Evolutionary conservation across 2,329 filamentous ascomycete genomes (phyloP).

Genomic region (Macrophomina pseudophaseolina): DNA sequence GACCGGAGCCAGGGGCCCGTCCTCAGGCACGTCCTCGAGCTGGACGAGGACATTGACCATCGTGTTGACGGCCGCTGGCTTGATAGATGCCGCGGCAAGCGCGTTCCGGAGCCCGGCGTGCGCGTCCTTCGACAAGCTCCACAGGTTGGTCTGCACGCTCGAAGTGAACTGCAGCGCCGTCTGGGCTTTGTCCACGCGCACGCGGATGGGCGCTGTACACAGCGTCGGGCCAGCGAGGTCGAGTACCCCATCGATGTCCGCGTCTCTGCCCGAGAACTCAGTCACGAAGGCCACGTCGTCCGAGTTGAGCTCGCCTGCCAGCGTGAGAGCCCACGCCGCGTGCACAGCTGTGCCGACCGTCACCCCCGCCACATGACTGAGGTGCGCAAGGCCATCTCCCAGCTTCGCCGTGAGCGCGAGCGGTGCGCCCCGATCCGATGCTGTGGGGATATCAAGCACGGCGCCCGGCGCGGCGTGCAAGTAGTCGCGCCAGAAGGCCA

Average conservation of each 20-base stretch:
- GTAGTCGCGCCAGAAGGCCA: background rate
- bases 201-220: background rate
- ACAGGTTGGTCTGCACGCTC: background rate
- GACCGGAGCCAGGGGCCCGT: background rate
- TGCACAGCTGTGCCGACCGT: slow-evolving; percentile 8
- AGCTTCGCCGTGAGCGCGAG: background rate
- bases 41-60: slow-evolving; percentile 22
- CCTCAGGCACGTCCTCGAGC: background rate
- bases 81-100: background rate
- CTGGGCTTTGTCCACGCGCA: background rate
- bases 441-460: background rate
- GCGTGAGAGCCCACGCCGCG: slow-evolving; percentile 24
- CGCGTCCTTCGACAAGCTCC: slow-evolving; percentile 17
- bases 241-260: background rate
- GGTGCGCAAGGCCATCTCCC: background rate
- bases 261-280: slow-evolving; percentile 10
- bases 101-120: slow-evolving; percentile 21
- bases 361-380: background rate
- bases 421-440: no score
- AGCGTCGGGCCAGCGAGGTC: slow-evolving; percentile 15
- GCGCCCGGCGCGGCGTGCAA: background rate
- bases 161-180: background rate
- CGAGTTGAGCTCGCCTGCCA: background rate
- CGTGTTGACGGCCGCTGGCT: slow-evolving; percentile 18
- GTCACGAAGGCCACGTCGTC: slow-evolving; percentile 19